Evolutionary conservation across 2,329 filamentous ascomycete genomes (phyloP).

Genomic region (Aureobasidium sp.): DNA sequence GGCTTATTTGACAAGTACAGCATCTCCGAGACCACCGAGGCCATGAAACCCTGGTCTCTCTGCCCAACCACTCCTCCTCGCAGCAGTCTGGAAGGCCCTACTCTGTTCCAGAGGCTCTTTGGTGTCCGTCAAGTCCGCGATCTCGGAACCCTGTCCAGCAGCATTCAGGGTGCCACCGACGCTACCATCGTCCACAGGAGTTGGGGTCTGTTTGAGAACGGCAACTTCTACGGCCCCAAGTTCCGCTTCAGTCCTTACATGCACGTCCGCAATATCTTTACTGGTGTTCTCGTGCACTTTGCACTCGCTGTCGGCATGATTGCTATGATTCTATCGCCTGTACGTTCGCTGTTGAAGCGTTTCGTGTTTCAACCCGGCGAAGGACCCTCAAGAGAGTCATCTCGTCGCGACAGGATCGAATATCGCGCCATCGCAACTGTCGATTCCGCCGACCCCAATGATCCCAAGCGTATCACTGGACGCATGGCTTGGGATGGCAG

Average conservation of each 20-base stretch:
- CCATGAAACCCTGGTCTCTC: slow-evolving; percentile 48
- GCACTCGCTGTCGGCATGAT: slow-evolving; percentile 37
- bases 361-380: slow-evolving; percentile 43
- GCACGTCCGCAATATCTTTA: slow-evolving; percentile 40
- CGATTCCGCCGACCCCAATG: slow-evolving; percentile 39
- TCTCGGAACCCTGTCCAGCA: slow-evolving; percentile 50
- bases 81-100: slow-evolving; percentile 25
- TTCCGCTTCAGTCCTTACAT: slow-evolving; percentile 52
- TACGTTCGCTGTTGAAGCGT: slow-evolving; percentile 42
- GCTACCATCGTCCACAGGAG: slow-evolving; percentile 50
- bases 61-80: slow-evolving; percentile 32
- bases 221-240: slow-evolving; percentile 47
- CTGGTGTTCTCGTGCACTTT: slow-evolving; percentile 42
- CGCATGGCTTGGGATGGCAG: slow-evolving; percentile 50
- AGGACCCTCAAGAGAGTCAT: slow-evolving; percentile 24
- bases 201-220: slow-evolving; percentile 45
- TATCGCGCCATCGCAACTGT: slow-evolving; percentile 57
- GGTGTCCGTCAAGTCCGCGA: slow-evolving; percentile 47
- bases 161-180: slow-evolving; percentile 44
- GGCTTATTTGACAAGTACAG: slow-evolving; percentile 42
- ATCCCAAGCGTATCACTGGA: slow-evolving; percentile 45
- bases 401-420: slow-evolving; percentile 35
- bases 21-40: slow-evolving; percentile 24
- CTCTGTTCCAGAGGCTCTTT: slow-evolving; percentile 33
- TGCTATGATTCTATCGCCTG: slow-evolving; percentile 42